Evolutionary conservation across 352 stramenopile species (phyloP).

Genomic region (Phytophthora rubi): DNA sequence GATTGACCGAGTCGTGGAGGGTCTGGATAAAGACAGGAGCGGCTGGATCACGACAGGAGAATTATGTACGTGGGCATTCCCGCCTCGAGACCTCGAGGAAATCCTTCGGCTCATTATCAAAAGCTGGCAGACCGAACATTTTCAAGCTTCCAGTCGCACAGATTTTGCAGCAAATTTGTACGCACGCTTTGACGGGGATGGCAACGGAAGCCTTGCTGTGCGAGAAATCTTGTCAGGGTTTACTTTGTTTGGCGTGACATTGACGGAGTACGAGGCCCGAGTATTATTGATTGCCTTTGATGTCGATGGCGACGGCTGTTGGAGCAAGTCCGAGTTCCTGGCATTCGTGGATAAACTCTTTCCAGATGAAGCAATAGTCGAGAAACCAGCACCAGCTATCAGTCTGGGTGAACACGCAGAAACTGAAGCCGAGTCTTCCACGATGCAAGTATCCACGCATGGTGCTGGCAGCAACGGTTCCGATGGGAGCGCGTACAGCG

Average conservation of each 20-base stretch:
- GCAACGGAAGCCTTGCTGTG: slow-evolving; percentile 64
- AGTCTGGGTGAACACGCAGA: background rate
- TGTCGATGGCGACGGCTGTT: slow-evolving; percentile 56
- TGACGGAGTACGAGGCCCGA: slow-evolving; percentile 50
- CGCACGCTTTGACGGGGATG: slow-evolving; percentile 58
- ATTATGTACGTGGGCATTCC: slow-evolving; percentile 56
- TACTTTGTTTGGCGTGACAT: slow-evolving; percentile 39
- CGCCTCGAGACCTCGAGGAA: slow-evolving; percentile 68
- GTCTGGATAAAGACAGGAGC: slow-evolving; percentile 63
- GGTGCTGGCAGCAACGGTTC: background rate
- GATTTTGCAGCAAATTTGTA: slow-evolving; percentile 50
- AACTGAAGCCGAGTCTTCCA: background rate
- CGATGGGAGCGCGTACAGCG: slow-evolving; percentile 28
- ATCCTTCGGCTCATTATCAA: slow-evolving; percentile 47
- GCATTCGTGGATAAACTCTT: slow-evolving; percentile 51
- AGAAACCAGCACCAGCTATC: background rate
- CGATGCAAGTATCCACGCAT: slow-evolving; percentile 1
- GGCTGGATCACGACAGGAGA: slow-evolving; percentile 74
- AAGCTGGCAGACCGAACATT: slow-evolving; percentile 37
- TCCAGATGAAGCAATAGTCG: slow-evolving; percentile 19
- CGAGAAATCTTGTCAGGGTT: slow-evolving; percentile 64
- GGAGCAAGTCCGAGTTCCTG: slow-evolving; percentile 57
- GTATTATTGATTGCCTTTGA: slow-evolving; percentile 66
- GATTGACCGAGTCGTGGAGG: slow-evolving; percentile 49
- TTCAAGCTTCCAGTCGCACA: slow-evolving; percentile 5